phyloP scores from a whole-genome alignment of 2,329 filamentous ascomycete genomes.

The Escovopsis weberi region DNA sequence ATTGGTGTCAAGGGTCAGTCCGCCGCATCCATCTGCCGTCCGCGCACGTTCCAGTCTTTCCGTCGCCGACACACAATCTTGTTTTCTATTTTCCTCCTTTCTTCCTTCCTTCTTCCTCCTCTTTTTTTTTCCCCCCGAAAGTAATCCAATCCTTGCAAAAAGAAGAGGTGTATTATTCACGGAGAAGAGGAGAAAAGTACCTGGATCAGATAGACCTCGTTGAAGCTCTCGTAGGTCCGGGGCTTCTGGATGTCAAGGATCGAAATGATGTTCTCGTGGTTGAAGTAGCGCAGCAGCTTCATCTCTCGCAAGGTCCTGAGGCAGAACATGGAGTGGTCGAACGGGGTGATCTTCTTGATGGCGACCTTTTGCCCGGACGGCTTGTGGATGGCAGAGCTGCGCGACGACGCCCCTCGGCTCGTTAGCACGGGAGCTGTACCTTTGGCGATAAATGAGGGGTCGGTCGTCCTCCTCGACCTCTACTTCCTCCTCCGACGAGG shows the following conservation, averaged over 20 bases:
- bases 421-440: not conserved
- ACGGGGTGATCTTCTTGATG: conserved; percentile 99
- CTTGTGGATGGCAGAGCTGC: conserved; percentile 91
- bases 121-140: not conserved
- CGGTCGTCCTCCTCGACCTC: not conserved
- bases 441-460: conserved; percentile 1
- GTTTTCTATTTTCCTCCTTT: too few species aligned
- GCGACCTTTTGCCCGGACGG: conserved; percentile 96
- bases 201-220: conserved; percentile 97
- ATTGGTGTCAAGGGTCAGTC: not conserved
- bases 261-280: conserved; percentile 99
- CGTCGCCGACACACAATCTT: not conserved
- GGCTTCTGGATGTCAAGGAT: conserved; percentile 99
- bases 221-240: conserved; percentile 87
- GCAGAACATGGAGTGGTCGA: conserved; percentile 99
- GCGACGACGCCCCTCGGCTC: not conserved
- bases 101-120: too few species aligned
- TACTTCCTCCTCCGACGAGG: too few species aligned
- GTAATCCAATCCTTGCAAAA: not conserved
- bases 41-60: not conserved
- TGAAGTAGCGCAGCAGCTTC: conserved; percentile 98
- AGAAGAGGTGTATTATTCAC: not conserved
- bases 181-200: conserved; percentile 32
- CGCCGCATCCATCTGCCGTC: not conserved
- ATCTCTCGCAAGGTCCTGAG: conserved; percentile 93